These are phyloP conservation scores for Ramularia endophylla DNA, from an alignment of 2,329 filamentous ascomycete genomes.

Conservation along the genomic window DNA sequence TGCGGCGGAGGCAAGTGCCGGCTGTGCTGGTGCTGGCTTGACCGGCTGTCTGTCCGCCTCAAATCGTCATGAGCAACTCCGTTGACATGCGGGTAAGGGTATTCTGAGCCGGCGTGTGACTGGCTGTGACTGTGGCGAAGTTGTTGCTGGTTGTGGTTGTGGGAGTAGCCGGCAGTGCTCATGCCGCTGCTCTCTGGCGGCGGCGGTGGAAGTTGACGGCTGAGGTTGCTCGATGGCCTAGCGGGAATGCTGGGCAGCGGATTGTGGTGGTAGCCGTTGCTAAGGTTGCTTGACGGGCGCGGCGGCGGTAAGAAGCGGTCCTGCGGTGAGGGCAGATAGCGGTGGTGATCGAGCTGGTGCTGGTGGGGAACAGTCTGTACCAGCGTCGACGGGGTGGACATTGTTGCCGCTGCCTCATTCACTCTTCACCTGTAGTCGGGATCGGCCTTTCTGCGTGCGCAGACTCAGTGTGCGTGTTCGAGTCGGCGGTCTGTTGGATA, in stretches of 20 bases:
- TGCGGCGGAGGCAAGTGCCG: slow-evolving; percentile 8
- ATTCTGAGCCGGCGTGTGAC: slow-evolving; percentile 23
- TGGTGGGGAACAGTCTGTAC: slow-evolving; percentile 28
- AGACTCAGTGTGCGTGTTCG: too few relatives aligned
- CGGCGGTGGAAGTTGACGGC: slow-evolving; percentile 23
- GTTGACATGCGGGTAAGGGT: slow-evolving; percentile 19
- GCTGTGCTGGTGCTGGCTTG: slow-evolving; percentile 18
- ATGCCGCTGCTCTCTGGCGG: slow-evolving; percentile 27
- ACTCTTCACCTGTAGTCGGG: too few relatives aligned
- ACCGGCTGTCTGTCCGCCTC: slow-evolving; percentile 23
- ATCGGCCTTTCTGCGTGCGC: too few relatives aligned
- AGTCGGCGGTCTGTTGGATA: too few relatives aligned
- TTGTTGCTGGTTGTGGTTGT: slow-evolving; percentile 13
- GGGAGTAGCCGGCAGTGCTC: slow-evolving; percentile 22
- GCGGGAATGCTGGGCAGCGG: slow-evolving; percentile 18
- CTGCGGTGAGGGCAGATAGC: slow-evolving; percentile 25
- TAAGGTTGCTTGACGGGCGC: slow-evolving; percentile 28
- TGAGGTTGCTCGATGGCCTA: slow-evolving; percentile 29
- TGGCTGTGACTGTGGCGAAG: slow-evolving; percentile 12
- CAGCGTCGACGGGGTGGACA: slow-evolving; percentile 30
- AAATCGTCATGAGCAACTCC: slow-evolving; percentile 21
- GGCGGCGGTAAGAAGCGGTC: slow-evolving; percentile 30
- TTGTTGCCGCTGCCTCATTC: slow-evolving; percentile 8
- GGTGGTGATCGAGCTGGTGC: slow-evolving; percentile 27
- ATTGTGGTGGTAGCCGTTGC: slow-evolving; percentile 27